Percentiles rank a stretch among this genome's conserved stretches.
Evolutionary conservation across 164 flowering plant genomes (phyloP).

Genomic region (Tetracentron sinense): DNA sequence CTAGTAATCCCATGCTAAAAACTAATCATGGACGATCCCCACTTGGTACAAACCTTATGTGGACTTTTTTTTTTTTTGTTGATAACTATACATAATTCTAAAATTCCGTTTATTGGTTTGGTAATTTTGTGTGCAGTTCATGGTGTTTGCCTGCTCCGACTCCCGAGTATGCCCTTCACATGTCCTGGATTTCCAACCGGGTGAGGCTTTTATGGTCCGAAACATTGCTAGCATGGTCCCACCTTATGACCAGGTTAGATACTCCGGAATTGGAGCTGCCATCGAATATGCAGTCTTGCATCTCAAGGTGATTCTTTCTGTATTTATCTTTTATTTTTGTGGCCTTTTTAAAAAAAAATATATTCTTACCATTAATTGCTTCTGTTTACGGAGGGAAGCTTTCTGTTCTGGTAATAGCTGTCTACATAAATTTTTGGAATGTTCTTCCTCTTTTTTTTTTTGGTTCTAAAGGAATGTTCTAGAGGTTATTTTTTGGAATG

Average conservation of each 20-base stretch:
- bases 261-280: constrained; percentile 65
- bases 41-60: neutral
- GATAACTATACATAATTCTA: too few relatives aligned
- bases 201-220: constrained; percentile 84
- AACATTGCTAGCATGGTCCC: constrained; percentile 96
- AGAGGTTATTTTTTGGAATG: neutral
- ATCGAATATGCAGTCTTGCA: constrained; percentile 70
- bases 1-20: too few relatives aligned
- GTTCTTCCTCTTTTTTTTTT: too few relatives aligned
- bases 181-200: constrained; percentile 72
- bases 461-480: too few relatives aligned
- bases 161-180: constrained; percentile 90
- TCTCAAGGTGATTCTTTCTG: constrained; percentile 42
- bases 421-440: too few relatives aligned
- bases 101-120: too few relatives aligned
- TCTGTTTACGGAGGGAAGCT: too few relatives aligned
- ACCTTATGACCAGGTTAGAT: constrained; percentile 57
- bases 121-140: constrained; percentile 40
- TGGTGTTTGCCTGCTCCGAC: constrained; percentile 94
- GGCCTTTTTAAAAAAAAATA: too few relatives aligned
- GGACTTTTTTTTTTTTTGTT: neutral
- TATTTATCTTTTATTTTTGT: too few relatives aligned
- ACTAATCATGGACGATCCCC: too few relatives aligned
- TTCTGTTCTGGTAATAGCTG: too few relatives aligned
- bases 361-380: too few relatives aligned